A percentile compares a stretch with the other conserved stretches of the same genome.
Evolutionary conservation across 768 basidiomycete genomes (phyloP).

Genomic region (Amanita exitialis): DNA sequence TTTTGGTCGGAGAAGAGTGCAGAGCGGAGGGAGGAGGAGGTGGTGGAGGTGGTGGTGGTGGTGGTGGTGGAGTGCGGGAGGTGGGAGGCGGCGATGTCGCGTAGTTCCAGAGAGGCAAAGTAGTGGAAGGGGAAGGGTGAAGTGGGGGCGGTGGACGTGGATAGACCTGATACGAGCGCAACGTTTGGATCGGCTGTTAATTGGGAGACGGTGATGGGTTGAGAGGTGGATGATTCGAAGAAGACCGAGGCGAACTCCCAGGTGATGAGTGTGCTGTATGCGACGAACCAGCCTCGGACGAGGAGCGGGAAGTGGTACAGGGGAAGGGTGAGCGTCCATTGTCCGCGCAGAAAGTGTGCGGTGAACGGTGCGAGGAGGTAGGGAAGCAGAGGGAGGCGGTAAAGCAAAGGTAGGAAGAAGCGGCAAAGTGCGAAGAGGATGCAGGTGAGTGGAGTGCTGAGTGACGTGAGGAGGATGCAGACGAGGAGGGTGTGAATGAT

Average conservation of each 20-base stretch:
- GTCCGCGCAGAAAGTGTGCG: constrained; percentile 50
- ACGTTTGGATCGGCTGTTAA: constrained; percentile 41
- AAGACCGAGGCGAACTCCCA: constrained; percentile 59
- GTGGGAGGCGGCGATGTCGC: constrained; percentile 34
- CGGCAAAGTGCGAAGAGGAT: constrained; percentile 39
- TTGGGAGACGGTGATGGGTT: constrained; percentile 39
- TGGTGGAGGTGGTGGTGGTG: too few relatives aligned
- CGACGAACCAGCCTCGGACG: constrained; percentile 38
- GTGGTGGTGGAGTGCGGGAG: constrained; percentile 28
- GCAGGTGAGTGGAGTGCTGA: constrained; percentile 27
- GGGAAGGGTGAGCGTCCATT: constrained; percentile 44
- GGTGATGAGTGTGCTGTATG: constrained; percentile 35
- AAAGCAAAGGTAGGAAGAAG: constrained; percentile 39
- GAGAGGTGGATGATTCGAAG: constrained; percentile 49
- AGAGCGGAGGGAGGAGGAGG: constrained; percentile 36
- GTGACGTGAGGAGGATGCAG: constrained; percentile 27
- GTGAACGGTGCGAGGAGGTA: constrained; percentile 47
- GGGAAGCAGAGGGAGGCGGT: constrained; percentile 43
- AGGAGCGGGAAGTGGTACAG: constrained; percentile 35
- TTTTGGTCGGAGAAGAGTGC: constrained; percentile 64
- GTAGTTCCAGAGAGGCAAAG: constrained; percentile 60
- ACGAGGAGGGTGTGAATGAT: constrained; percentile 24
- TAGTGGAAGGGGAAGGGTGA: constrained; percentile 34
- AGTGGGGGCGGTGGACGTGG: constrained; percentile 21
- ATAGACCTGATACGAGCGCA: constrained; percentile 54